Evolutionary conservation across 2,329 filamentous ascomycete genomes (phyloP).

Genomic region (Pseudogymnoascus verrucosus): DNA sequence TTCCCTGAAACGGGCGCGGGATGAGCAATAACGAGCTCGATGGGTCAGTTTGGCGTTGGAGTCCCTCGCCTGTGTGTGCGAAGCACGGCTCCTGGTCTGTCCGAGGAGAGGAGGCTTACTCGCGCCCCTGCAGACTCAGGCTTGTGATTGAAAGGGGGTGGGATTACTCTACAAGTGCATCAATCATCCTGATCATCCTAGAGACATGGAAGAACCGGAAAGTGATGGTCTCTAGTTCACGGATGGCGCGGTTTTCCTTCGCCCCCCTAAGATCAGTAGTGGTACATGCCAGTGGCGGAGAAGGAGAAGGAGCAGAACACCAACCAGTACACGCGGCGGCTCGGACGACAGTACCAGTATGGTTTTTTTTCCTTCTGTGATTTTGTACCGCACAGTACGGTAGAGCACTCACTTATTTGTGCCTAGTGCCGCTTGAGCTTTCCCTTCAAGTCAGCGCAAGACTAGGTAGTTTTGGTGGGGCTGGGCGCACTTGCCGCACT

Average conservation of each 20-base stretch:
- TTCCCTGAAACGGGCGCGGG: constrained; percentile 5
- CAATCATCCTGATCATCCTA: constrained; percentile 7
- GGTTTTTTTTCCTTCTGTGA: background rate
- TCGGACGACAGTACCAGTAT: constrained; percentile 3
- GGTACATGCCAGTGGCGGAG: constrained; percentile 6
- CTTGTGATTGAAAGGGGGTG: background rate
- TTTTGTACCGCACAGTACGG: background rate
- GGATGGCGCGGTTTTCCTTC: background rate
- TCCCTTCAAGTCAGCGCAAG: background rate
- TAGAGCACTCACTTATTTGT: background rate
- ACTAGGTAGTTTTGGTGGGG: background rate
- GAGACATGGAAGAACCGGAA: constrained; percentile 3
- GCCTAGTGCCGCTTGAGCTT: background rate
- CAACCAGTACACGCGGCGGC: constrained; percentile 7
- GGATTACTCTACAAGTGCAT: background rate
- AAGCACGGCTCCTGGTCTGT: constrained; percentile 7
- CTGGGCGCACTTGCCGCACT: constrained; percentile 2
- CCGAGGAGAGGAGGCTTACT: constrained; percentile 2
- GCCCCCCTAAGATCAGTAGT: background rate
- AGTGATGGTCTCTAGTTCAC: constrained; percentile 4
- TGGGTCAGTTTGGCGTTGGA: background rate
- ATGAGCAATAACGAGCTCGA: background rate
- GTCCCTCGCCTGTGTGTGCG: background rate
- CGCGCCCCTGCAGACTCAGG: background rate
- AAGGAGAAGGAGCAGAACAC: background rate